phyloP scores from a whole-genome alignment of 768 basidiomycete species.

The Heimioporus sp. region DNA sequence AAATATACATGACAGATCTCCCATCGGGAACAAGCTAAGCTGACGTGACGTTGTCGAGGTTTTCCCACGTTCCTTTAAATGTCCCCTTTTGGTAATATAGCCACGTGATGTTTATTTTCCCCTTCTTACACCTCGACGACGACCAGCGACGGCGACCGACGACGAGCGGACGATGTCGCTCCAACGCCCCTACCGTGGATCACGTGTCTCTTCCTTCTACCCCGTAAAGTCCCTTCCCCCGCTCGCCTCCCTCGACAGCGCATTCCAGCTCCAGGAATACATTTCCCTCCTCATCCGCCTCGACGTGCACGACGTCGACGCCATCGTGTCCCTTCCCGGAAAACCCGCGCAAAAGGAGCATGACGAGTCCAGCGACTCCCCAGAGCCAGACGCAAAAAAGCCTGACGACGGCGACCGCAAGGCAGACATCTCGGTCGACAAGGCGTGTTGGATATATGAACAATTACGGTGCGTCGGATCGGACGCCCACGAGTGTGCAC shows the following conservation, averaged over 20 bases:
- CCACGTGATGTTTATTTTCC: constrained; percentile 17
- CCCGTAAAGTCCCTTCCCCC: constrained; percentile 70
- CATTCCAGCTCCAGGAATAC: constrained; percentile 94
- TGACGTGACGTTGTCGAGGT: constrained; percentile 11
- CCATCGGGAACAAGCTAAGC: neutral
- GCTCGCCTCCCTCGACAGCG: constrained; percentile 77
- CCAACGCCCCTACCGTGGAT: constrained; percentile 72
- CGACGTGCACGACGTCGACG: constrained; percentile 86
- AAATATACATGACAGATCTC: neutral
- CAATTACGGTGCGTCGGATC: constrained; percentile 45
- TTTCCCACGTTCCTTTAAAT: neutral
- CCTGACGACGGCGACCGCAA: constrained; percentile 31
- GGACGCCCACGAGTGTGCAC: neutral
- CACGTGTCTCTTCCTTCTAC: constrained; percentile 78
- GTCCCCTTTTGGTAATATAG: neutral
- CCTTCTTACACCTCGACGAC: neutral
- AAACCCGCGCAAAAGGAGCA: constrained; percentile 31
- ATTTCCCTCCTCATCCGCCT: constrained; percentile 82
- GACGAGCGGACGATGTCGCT: constrained; percentile 34
- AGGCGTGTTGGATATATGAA: constrained; percentile 83
- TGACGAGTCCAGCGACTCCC: constrained; percentile 20
- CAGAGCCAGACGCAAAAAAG: constrained; percentile 32
- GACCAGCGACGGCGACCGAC: constrained; percentile 4
- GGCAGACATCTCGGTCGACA: constrained; percentile 64
- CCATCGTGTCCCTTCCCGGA: constrained; percentile 76